phyloP scores from a whole-genome alignment of 768 basidiomycete genomes.

The Lyophyllum atratum region DNA sequence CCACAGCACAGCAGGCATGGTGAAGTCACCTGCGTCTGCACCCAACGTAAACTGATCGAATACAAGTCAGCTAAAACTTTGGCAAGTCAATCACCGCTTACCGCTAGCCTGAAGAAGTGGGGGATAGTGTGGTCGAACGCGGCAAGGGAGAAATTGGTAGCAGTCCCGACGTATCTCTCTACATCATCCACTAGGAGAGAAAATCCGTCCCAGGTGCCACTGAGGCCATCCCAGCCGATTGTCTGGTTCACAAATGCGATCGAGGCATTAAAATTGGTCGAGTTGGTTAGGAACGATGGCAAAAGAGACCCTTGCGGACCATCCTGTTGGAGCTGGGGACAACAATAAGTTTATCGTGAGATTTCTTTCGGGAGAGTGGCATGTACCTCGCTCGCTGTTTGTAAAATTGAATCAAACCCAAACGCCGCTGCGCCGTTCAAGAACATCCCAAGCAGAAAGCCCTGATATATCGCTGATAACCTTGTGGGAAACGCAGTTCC shows the following conservation, averaged over 20 bases:
- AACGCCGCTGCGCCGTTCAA: constrained; percentile 79
- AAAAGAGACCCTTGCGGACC: constrained; percentile 69
- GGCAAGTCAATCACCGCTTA: constrained; percentile 37
- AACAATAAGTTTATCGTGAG: constrained; percentile 10
- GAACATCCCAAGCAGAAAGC: constrained; percentile 81
- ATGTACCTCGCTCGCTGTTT: constrained; percentile 68
- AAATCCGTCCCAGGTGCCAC: constrained; percentile 73
- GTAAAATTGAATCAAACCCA: constrained; percentile 77
- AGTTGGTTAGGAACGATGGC: constrained; percentile 73
- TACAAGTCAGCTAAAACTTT: constrained; percentile 2
- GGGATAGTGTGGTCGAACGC: constrained; percentile 59
- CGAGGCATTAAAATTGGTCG: constrained; percentile 62
- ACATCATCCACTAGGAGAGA: constrained; percentile 85
- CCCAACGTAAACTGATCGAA: constrained; percentile 46
- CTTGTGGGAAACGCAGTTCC: constrained; percentile 83
- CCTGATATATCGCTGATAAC: constrained; percentile 78
- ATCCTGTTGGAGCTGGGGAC: constrained; percentile 66
- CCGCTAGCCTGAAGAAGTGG: constrained; percentile 81
- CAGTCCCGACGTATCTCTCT: constrained; percentile 70
- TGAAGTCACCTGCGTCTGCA: constrained; percentile 69
- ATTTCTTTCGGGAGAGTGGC: neutral
- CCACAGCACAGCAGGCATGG: constrained; percentile 73
- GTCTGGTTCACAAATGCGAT: constrained; percentile 56
- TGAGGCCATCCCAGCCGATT: constrained; percentile 56
- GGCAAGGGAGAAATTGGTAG: constrained; percentile 71